Evolutionary conservation across 352 stramenopile genomes (phyloP), one percentile per base, ranked within the genome.

Genomic region (Phytopythium montanum): DNA sequence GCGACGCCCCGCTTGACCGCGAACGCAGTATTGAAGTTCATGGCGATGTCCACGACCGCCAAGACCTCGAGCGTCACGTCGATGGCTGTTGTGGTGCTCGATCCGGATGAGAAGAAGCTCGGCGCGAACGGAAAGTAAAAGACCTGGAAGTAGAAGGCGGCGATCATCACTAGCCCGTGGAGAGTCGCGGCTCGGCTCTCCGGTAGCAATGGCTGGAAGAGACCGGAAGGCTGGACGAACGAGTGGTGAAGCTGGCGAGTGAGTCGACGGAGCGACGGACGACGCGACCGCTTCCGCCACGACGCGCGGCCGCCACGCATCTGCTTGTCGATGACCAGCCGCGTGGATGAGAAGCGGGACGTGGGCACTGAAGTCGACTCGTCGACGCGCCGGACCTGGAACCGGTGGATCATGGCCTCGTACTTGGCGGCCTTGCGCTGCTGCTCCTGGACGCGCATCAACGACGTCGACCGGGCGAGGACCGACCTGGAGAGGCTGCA

Each of bases 311-410:
- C 18, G 6, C 13, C 19, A 9, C 19, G 39, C 12, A 19, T 6
- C 1, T 14, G 5, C 5, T 45, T 62, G 54, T 69, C 62, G 25
- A 63, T 55, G 36, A 62, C 28, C 28, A 80, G 3, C 9, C 75
- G 28, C 38, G 54, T 50, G 62, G 61, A 46, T 42, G 42, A n/a
- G 14, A 41, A 21, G 26, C 52, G 57, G 1, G 48, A 77, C 57
- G 59, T 65, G n/a, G 64, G 60, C 8, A 67, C 74, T 41, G 65
- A 72, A 52, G 56, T 61, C n/a, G 2, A 18, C 4, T 19, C 13
- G 39, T 72, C 61, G 19, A 63, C 57, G 14, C 50, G 54, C 3
- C 60, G 73, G 25, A 44, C 25, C 42, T 76, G 25, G 69, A 86
- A 66, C 54, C 75, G 29, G 34, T 72, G 49, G 34, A 76, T 25